A percentile compares a stretch with the other conserved stretches of the same genome.
Evolutionary conservation across 768 basidiomycete genomes (phyloP).

Genomic region (Amylocystis lapponica): DNA sequence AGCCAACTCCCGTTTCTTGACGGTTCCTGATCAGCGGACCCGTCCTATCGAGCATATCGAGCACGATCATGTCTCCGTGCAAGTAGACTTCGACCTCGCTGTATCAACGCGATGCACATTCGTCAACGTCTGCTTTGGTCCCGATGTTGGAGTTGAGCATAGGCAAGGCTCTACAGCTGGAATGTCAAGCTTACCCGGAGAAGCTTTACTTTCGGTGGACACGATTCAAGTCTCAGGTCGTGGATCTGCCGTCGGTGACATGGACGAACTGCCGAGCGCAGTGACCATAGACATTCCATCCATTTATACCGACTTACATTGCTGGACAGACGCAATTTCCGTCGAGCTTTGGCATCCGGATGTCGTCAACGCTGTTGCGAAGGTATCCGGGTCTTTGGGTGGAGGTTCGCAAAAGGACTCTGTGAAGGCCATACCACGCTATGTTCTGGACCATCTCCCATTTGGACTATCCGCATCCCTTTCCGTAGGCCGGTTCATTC

Average conservation of each 20-base stretch:
- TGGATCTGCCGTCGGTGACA: conserved; percentile 43
- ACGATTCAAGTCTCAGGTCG: conserved; percentile 41
- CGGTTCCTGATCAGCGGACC: conserved; percentile 18
- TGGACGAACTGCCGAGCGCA: conserved; percentile 39
- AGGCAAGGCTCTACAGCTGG: conserved; percentile 19
- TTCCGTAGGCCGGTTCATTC: conserved; percentile 54
- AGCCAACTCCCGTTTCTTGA: conserved; percentile 37
- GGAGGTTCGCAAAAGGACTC: conserved; percentile 5
- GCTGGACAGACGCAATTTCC: conserved; percentile 52
- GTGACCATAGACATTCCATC: conserved; percentile 40
- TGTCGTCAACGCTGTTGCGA: conserved; percentile 48
- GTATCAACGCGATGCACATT: conserved; percentile 47
- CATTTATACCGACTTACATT: conserved; percentile 38
- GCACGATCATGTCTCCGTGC: conserved; percentile 37
- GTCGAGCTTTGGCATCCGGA: conserved; percentile 64
- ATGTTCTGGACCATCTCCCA: conserved; percentile 39
- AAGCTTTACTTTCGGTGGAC: conserved; percentile 51
- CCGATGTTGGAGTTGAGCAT: conserved; percentile 9
- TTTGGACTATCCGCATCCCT: conserved; percentile 50
- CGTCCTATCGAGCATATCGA: conserved; percentile 16
- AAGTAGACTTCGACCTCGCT: conserved; percentile 37
- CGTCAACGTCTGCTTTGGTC: conserved; percentile 34
- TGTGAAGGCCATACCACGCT: not conserved
- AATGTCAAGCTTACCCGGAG: conserved; percentile 13
- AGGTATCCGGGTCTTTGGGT: conserved; percentile 31